Evolutionary conservation across 73 alveolate species (phyloP), one percentile per base, ranked within the genome.

Genomic region (Paramecium sonneborni): DNA sequence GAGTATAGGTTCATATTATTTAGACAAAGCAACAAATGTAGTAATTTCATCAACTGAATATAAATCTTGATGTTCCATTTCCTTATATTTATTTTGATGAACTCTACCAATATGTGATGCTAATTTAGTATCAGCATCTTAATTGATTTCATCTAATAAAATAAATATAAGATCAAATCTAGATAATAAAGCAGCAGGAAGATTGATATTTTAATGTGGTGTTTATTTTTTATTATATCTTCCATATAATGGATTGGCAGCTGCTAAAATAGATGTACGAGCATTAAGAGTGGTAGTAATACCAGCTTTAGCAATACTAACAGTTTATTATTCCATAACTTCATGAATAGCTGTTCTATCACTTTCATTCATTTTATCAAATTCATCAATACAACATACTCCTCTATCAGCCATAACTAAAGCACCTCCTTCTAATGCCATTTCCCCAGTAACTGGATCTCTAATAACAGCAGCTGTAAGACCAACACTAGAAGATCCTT

Each of bases 311-410:
- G 99, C 99, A 72, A 98, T 98, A 85, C 98, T 88, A 14, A 98
- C 99, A 11, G 99, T 95, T 93, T 98, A 97, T 95, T 98, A 98
- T 95, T 98, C 99, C 99, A 98, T 98, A 57, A 98, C 99, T 96
- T 98, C 99, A 85, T 94, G 99, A 85, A 97, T 97, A 79, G 96
- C 94, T 5, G 99, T 97, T 93, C 99, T 96, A 92, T 97, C 99
- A 55, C 96, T 68, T 82, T 97, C 99, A 70, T 97, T 98, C 99
- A 98, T 98, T 94, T 98, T 98, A 95, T 98, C 99, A 88, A 98
- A 98, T 97, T 98, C 99, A 95, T 98, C 99, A 52, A 98, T 97
- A 86, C 99, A 97, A 96, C 99, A 97, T 6, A 98, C 96, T 43
- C 99, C 99, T 93, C 92, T 97, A 92, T 98, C 99, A 39, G 99